Conservation (phyloP, 257 asterid genomes). For the Salvia miltiorrhiza region DNA sequence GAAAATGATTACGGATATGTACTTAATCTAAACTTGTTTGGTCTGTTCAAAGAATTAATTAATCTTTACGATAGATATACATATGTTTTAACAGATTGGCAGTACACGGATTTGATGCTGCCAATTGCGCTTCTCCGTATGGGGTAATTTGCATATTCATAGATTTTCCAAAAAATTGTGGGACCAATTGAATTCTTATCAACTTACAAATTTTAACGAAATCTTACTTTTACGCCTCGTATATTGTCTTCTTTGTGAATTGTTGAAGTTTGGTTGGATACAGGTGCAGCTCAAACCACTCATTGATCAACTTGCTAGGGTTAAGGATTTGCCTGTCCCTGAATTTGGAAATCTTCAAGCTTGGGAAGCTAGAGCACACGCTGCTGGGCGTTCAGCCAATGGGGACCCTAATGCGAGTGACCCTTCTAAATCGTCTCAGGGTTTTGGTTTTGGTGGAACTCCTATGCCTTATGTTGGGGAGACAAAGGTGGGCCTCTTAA, state of each 20-base stretch:
- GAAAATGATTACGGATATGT: neutral
- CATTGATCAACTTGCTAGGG: conserved; percentile 74
- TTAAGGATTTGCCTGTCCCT: conserved; percentile 83
- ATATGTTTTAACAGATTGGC: conserved; percentile 22
- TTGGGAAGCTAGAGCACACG: conserved; percentile 83
- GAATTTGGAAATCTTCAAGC: conserved; percentile 91
- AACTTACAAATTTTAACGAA: conserved; percentile 3
- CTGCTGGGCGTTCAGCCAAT: conserved; percentile 67
- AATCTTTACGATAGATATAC: conserved; percentile 16
- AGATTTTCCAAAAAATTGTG: neutral
- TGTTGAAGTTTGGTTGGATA: conserved; percentile 29
- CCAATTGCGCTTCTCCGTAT: conserved; percentile 19
- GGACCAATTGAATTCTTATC: neutral
- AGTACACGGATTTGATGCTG: conserved; percentile 27
- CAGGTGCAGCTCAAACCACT: conserved; percentile 89
- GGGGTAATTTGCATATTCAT: conserved; percentile 25
- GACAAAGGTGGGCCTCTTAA: conserved; percentile 56
- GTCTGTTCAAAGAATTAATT: conserved; percentile 9
- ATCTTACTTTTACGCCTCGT: conserved; percentile 10
- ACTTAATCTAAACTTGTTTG: conserved; percentile 12
- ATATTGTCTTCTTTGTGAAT: conserved; percentile 12
- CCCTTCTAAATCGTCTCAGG: conserved; percentile 60
- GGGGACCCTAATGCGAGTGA: conserved; percentile 57
- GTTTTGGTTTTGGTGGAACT: conserved; percentile 79
- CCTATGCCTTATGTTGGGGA: conserved; percentile 95